Conservation (phyloP, 345 rosid species). For the Gossypium mustelinum region DNA sequence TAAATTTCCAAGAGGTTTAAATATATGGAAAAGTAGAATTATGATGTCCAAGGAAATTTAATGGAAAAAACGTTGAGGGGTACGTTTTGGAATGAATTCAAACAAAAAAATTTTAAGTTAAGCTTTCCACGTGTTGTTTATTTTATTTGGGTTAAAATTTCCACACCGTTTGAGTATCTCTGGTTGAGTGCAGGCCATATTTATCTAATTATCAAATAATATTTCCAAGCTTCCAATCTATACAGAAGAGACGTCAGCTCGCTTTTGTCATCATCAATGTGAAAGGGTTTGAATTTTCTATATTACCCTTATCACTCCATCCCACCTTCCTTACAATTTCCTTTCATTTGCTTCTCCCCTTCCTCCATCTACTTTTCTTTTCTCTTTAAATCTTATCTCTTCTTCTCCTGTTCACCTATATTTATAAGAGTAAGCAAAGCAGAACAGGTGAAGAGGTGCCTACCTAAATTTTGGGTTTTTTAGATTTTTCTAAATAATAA, state of each 20-base stretch:
- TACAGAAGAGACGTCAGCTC: slow-evolving; percentile 9
- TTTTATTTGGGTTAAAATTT: not conserved
- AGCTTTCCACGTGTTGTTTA: too few relatives aligned
- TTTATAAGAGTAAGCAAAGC: not conserved
- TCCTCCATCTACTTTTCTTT: slow-evolving; percentile 22
- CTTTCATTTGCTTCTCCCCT: slow-evolving; percentile 26
- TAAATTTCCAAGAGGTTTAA: not conserved
- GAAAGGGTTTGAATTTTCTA: not conserved
- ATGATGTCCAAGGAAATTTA: not conserved
- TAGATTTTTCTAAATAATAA: slow-evolving; percentile 1
- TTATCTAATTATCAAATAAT: not conserved
- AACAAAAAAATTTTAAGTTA: not conserved
- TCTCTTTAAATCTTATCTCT: slow-evolving; percentile 19
- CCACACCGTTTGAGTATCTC: not conserved
- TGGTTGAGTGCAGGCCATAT: not conserved
- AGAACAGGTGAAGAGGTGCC: not conserved
- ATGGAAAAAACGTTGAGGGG: not conserved
- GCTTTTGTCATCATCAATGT: slow-evolving; percentile 15
- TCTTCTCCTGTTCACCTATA: slow-evolving; percentile 21
- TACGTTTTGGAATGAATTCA: not conserved
- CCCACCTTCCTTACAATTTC: slow-evolving; percentile 38
- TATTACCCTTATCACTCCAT: not conserved
- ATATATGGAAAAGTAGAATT: not conserved
- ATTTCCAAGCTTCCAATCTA: not conserved
- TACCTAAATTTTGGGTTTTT: not conserved